phyloP scores from a whole-genome alignment of 2,329 filamentous ascomycete species.

The Beauveria scarabaeidicola region DNA sequence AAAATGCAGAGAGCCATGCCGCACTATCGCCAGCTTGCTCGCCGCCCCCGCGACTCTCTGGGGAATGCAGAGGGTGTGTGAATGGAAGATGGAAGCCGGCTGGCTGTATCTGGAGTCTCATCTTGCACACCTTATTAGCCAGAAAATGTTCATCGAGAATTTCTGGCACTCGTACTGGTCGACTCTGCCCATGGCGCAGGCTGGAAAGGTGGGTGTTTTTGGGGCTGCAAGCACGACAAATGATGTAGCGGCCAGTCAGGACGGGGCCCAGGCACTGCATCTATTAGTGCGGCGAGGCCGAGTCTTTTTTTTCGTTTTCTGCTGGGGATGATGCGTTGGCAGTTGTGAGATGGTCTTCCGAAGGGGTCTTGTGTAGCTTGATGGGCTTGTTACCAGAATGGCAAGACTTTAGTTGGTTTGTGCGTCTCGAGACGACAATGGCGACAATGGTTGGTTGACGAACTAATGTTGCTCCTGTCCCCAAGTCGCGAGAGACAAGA shows the following conservation, averaged over 20 bases:
- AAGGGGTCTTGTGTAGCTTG: neutral
- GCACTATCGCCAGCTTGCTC: neutral
- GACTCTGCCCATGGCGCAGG: neutral
- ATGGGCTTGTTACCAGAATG: neutral
- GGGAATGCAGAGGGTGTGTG: neutral
- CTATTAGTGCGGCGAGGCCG: slow-evolving; percentile 3
- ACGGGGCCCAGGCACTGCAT: slow-evolving; percentile 1
- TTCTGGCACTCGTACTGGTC: neutral
- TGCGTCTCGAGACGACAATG: neutral
- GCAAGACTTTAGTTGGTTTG: neutral
- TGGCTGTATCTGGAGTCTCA: neutral
- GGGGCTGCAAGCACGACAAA: neutral
- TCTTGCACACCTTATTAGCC: slow-evolving; percentile 1
- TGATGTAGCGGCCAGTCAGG: neutral
- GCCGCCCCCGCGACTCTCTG: neutral
- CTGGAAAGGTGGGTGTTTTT: neutral
- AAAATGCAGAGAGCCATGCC: neutral
- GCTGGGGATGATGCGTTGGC: slow-evolving; percentile 4
- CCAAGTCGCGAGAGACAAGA: neutral
- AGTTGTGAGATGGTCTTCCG: neutral
- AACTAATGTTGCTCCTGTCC: no score
- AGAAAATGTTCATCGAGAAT: neutral
- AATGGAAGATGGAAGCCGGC: neutral
- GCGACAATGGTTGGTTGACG: no score
- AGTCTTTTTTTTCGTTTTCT: neutral